Conservation (phyloP, 2,329 filamentous ascomycete species). For the Cercospora janseana region DNA sequence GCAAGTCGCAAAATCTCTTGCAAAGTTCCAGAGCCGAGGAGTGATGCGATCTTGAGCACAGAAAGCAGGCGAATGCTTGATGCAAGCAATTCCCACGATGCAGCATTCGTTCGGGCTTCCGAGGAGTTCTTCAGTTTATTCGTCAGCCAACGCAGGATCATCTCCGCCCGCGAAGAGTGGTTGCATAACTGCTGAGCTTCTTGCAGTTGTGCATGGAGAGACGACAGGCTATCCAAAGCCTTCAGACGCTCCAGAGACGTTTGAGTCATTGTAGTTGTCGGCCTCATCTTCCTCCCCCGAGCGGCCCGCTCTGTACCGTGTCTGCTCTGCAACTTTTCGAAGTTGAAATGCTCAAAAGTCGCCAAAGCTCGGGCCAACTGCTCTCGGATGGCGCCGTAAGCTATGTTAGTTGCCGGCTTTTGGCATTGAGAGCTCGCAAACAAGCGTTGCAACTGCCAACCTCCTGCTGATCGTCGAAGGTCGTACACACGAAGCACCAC, state of each 20-base stretch:
- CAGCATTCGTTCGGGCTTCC: slow-evolving; percentile 45
- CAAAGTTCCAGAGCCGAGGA: slow-evolving; percentile 69
- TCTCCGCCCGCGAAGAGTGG: slow-evolving; percentile 49
- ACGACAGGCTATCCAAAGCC: slow-evolving; percentile 38
- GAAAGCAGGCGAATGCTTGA: slow-evolving; percentile 65
- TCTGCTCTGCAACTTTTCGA: slow-evolving; percentile 15
- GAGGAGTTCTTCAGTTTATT: slow-evolving; percentile 54
- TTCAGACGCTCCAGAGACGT: slow-evolving; percentile 41
- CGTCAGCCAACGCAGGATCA: slow-evolving; percentile 65
- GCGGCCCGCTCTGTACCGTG: not conserved
- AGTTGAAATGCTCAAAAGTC: slow-evolving; percentile 6
- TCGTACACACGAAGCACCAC: not conserved
- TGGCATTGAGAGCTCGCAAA: slow-evolving; percentile 8
- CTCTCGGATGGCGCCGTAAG: not conserved
- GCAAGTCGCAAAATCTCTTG: slow-evolving; percentile 64
- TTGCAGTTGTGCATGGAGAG: slow-evolving; percentile 30
- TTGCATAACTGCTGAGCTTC: slow-evolving; percentile 34
- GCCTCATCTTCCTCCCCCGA: slow-evolving; percentile 16
- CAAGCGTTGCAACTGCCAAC: not conserved
- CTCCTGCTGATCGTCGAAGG: not conserved
- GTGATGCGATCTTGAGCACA: slow-evolving; percentile 65
- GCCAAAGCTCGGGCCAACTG: slow-evolving; percentile 11
- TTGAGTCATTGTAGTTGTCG: slow-evolving; percentile 24
- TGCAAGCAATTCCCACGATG: slow-evolving; percentile 59
- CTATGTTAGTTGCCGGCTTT: slow-evolving; percentile 2